phyloP scores from a whole-genome alignment of 495 filamentous ascomycete species.

The Pseudomonodictys pantanalensis region DNA sequence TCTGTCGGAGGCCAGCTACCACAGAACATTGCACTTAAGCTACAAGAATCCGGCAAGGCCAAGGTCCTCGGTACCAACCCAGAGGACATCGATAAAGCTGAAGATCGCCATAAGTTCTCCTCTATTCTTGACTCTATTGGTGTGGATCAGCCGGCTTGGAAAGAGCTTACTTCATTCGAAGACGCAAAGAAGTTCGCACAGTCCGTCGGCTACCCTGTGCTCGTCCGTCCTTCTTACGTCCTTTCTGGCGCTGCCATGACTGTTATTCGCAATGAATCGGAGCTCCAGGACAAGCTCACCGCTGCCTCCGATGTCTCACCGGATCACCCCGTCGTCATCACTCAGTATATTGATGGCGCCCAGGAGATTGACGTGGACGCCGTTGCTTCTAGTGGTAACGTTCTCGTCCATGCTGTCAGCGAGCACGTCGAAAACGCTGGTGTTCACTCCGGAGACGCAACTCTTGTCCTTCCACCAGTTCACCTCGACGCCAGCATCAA shows the following conservation, averaged over 20 bases:
- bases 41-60: constrained; percentile 88
- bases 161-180: constrained; percentile 85
- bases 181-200: constrained; percentile 84
- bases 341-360: constrained; percentile 95
- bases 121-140: constrained; percentile 93
- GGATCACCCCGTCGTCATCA: constrained; percentile 96
- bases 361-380: constrained; percentile 98
- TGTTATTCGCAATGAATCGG: constrained; percentile 83
- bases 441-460: constrained; percentile 92
- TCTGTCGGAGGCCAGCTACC: constrained; percentile 94
- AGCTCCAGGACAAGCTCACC: constrained; percentile 82
- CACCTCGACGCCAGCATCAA: constrained; percentile 72
- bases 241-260: constrained; percentile 97
- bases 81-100: constrained; percentile 91
- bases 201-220: constrained; percentile 82
- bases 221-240: constrained; percentile 93
- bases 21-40: constrained; percentile 91
- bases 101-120: constrained; percentile 97
- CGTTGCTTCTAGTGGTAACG: constrained; percentile 80
- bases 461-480: constrained; percentile 85
- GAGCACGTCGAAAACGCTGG: constrained; percentile 96
- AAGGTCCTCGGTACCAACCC: constrained; percentile 90
- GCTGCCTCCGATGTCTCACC: constrained; percentile 89
- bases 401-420: constrained; percentile 89
- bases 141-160: constrained; percentile 97